phyloP scores from a whole-genome alignment of 345 rosid species.

The Salix exigua region DNA sequence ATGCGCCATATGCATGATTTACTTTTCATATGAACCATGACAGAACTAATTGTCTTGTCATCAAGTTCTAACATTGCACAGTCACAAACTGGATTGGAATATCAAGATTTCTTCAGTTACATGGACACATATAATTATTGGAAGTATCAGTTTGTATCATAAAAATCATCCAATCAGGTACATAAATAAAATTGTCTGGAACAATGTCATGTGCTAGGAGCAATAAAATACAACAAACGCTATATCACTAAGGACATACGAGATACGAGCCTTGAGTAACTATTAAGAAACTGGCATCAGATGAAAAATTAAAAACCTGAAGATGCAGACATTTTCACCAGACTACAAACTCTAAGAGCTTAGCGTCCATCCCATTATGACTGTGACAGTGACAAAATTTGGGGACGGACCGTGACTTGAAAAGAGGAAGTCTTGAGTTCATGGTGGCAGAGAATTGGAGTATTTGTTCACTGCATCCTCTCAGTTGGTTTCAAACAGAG shows the following conservation, averaged over 20 bases:
- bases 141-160: background rate
- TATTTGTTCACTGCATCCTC: background rate
- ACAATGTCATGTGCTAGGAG: constrained; percentile 1
- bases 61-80: too few species aligned
- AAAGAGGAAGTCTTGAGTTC: background rate
- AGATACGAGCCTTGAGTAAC: background rate
- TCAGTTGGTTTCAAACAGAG: constrained; percentile 27
- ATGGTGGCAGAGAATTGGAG: background rate
- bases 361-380: background rate
- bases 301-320: background rate
- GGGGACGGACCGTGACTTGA: background rate
- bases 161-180: background rate
- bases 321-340: constrained; percentile 2
- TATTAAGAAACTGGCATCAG: constrained; percentile 1
- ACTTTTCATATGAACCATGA: too few species aligned
- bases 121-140: too few species aligned
- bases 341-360: background rate
- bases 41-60: too few species aligned
- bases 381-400: background rate
- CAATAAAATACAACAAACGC: constrained; percentile 1
- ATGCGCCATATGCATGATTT: too few species aligned
- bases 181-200: background rate
- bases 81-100: too few species aligned
- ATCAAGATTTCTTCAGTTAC: too few species aligned
- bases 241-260: constrained; percentile 4